Evolutionary conservation across 495 filamentous ascomycete genomes (phyloP), one percentile per base, ranked within the genome.

Genomic region (Neurospora discreta): DNA sequence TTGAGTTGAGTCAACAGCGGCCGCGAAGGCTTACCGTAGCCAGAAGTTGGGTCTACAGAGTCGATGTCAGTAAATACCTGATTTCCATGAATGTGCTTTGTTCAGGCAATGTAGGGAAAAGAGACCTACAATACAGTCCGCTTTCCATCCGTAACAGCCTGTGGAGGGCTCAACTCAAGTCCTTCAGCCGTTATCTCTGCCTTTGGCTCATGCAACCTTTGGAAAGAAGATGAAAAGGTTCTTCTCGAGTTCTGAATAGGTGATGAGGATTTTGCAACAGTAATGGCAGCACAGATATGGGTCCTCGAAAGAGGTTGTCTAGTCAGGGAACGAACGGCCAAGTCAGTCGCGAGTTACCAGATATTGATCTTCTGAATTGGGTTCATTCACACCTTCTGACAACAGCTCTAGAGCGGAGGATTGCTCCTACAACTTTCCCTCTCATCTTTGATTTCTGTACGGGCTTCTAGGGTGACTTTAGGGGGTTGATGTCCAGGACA

Each of bases 1-100:
- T 9, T 60, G 11, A 30, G 23, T 60, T 43, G 15, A 30, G 18
- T 39, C 40, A 68, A 36, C 4, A 60, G n/a, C 38, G 58, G 26
- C 41, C 68, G 70, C 40, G 36, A 16, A 71, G 15, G 20, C 81
- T 75, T 71, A 82, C 82, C 82, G 78, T 70, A 84, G 71, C 82
- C 82, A 84, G 6, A 84, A 68, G 33, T 43, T 71, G 11, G 75
- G 68, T 6, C 77, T 75, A 65, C 4, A 30, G 36, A 71, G 39
- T 33, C 39, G 3, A 2, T 0, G 9, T 30, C 10, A 43, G n/a
- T 18, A n/a, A 9, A n/a, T n/a, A n/a, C n/a, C n/a, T 70, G 0
- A 11, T 16, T 13, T 8, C 40, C n/a, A 43, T 46, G 13, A 33
- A 15, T 30, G 9, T 1, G 13, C 6, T 16, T 18, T n/a, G n/a